Evolutionary conservation across 202 grass and related monocot genomes (phyloP).

Genomic region (Cymbopogon flexuosus): DNA sequence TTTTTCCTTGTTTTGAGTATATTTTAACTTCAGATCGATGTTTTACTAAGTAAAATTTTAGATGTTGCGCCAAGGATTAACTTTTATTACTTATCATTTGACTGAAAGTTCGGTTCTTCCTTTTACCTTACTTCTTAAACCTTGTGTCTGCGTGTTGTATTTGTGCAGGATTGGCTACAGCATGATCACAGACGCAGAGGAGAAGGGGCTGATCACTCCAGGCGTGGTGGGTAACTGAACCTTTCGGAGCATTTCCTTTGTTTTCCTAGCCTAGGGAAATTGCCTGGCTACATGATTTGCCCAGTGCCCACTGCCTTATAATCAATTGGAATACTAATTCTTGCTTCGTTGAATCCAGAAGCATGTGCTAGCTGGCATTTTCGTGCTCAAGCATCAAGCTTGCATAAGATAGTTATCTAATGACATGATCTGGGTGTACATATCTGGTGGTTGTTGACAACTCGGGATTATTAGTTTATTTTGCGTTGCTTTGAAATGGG

Average conservation of each 20-base stretch:
- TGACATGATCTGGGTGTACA: neutral
- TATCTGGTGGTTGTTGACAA: neutral
- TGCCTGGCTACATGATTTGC: neutral
- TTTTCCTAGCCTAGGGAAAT: neutral
- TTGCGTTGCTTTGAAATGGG: neutral
- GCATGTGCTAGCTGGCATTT: neutral
- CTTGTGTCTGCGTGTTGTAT: neutral
- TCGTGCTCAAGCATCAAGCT: neutral
- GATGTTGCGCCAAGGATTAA: neutral
- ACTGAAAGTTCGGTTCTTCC: neutral
- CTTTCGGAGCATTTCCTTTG: neutral
- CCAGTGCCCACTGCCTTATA: neutral
- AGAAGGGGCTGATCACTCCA: constrained; percentile 54
- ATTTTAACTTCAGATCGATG: neutral
- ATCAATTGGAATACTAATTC: neutral
- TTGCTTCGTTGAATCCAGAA: neutral
- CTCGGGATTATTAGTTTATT: neutral
- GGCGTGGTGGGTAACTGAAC: constrained; percentile 42
- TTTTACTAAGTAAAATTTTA: neutral
- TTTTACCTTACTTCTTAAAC: neutral
- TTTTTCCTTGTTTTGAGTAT: neutral
- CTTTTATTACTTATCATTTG: neutral
- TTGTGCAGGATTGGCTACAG: constrained; percentile 68
- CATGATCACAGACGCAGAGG: constrained; percentile 75
- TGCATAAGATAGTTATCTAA: neutral